Evolutionary conservation across 2,329 filamentous ascomycete genomes (phyloP).

Genomic region (Fulvia fulva): DNA sequence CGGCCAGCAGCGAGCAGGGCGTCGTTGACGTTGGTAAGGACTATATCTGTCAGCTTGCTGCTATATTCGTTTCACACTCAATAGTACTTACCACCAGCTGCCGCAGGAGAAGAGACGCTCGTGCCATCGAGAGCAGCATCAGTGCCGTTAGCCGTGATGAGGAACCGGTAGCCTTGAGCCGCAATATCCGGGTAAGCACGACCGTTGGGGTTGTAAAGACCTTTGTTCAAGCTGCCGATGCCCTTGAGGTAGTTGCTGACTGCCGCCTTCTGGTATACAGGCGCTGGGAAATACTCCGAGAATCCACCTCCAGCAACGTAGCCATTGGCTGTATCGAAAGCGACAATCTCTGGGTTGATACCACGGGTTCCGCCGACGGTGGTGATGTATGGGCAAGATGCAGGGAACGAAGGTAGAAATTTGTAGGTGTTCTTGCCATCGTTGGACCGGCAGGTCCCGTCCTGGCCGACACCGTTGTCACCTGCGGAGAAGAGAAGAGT

Average conservation of each 20-base stretch:
- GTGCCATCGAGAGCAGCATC: constrained; percentile 47
- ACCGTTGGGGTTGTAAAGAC: constrained; percentile 43
- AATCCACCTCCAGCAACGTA: constrained; percentile 44
- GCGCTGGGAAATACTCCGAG: constrained; percentile 41
- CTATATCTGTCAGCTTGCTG: constrained; percentile 29
- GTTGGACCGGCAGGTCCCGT: constrained; percentile 41
- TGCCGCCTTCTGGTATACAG: constrained; percentile 42
- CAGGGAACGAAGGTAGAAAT: constrained; percentile 46
- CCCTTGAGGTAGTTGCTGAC: constrained; percentile 38
- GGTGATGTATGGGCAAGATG: constrained; percentile 46
- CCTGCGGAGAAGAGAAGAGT: constrained; percentile 60
- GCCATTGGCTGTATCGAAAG: constrained; percentile 35
- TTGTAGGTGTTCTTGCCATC: constrained; percentile 43
- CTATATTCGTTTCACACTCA: constrained; percentile 27
- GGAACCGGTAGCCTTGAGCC: constrained; percentile 51
- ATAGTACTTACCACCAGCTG: constrained; percentile 39
- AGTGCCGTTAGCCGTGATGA: constrained; percentile 40
- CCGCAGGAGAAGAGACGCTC: constrained; percentile 55
- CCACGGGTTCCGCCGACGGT: constrained; percentile 42
- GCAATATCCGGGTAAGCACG: constrained; percentile 46
- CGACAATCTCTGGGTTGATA: constrained; percentile 40
- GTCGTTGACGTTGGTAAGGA: constrained; percentile 59
- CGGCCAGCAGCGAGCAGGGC: constrained; percentile 51
- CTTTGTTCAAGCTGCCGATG: constrained; percentile 38
- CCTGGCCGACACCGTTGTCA: constrained; percentile 54